These are phyloP conservation scores for Castanea crenata DNA, from an alignment of 306 rosid species.

Conservation along the genomic window DNA sequence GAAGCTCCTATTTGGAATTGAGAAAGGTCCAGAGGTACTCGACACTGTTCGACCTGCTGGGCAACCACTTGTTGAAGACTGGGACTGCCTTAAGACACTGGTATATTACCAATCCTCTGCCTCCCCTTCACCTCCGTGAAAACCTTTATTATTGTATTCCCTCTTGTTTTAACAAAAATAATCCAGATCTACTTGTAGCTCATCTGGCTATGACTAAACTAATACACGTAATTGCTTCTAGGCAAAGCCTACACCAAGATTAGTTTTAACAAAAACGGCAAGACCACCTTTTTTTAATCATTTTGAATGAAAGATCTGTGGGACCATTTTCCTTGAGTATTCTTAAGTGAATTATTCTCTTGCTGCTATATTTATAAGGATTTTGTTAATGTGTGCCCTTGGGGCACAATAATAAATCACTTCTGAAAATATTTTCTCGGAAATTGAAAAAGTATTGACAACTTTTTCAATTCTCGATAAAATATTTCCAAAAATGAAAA, in stretches of 20 bases:
- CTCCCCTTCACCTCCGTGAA: constrained; percentile 7
- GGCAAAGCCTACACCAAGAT: neutral
- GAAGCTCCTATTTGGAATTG: constrained; percentile 76
- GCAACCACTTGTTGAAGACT: constrained; percentile 76
- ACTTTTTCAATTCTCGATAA: no score
- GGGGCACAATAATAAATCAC: no score
- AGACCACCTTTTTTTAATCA: no score
- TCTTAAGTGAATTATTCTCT: neutral
- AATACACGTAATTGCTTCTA: neutral
- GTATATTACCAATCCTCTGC: constrained; percentile 29
- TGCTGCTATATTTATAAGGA: neutral
- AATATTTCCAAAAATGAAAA: no score
- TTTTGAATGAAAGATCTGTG: no score
- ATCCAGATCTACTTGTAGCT: neutral
- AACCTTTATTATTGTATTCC: neutral
- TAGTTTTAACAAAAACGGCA: neutral
- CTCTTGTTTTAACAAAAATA: neutral
- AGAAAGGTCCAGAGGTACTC: constrained; percentile 70
- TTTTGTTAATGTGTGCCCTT: no score
- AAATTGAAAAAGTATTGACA: no score
- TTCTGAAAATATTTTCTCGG: no score
- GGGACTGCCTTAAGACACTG: constrained; percentile 78
- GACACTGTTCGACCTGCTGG: constrained; percentile 55
- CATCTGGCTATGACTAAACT: neutral
- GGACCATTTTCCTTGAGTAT: no score